A percentile compares a stretch with the other conserved stretches of the same genome.
Conservation (phyloP, 352 stramenopile genomes). For the Phytopythium litorale region DNA sequence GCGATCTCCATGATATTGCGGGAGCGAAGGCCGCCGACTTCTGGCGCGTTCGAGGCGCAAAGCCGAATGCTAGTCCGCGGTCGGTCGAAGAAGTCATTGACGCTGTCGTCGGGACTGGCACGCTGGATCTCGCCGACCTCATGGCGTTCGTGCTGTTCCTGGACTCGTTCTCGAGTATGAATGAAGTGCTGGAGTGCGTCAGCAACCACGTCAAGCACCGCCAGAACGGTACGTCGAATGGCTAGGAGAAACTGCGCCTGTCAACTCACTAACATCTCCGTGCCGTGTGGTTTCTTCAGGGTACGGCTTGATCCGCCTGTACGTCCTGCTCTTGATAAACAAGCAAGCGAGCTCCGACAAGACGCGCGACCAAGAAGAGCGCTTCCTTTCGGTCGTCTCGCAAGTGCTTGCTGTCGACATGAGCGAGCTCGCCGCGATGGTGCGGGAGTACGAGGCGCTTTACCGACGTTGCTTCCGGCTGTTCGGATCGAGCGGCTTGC, state of each 20-base stretch:
- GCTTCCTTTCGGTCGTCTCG: slow-evolving; percentile 44
- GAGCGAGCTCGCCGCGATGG: slow-evolving; percentile 21
- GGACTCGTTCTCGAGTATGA: slow-evolving; percentile 61
- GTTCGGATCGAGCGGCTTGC: slow-evolving; percentile 5
- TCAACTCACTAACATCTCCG: slow-evolving; percentile 5
- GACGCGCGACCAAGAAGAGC: slow-evolving; percentile 30
- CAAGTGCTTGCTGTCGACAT: slow-evolving; percentile 27
- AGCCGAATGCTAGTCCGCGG: slow-evolving; percentile 7
- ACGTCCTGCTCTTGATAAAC: slow-evolving; percentile 56
- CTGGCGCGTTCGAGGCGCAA: slow-evolving; percentile 15
- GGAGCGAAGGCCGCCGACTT: slow-evolving; percentile 8
- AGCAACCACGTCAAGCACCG: slow-evolving; percentile 38
- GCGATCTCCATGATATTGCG: background rate
- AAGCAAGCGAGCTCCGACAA: slow-evolving; percentile 35
- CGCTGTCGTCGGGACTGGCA: slow-evolving; percentile 24
- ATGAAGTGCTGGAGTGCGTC: slow-evolving; percentile 55
- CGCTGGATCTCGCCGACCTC: slow-evolving; percentile 56
- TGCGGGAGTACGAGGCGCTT: slow-evolving; percentile 51
- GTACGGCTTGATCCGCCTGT: slow-evolving; percentile 53
- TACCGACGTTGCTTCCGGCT: slow-evolving; percentile 21
- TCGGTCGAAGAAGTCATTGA: slow-evolving; percentile 32
- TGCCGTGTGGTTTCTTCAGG: slow-evolving; percentile 17
- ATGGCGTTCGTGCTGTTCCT: slow-evolving; percentile 70
- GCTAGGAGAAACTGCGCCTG: background rate
- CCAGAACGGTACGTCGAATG: slow-evolving; percentile 35